These are phyloP conservation scores for Leishmania guyanensis DNA, from an alignment of 208 protist genomes.

Conservation along the genomic window DNA sequence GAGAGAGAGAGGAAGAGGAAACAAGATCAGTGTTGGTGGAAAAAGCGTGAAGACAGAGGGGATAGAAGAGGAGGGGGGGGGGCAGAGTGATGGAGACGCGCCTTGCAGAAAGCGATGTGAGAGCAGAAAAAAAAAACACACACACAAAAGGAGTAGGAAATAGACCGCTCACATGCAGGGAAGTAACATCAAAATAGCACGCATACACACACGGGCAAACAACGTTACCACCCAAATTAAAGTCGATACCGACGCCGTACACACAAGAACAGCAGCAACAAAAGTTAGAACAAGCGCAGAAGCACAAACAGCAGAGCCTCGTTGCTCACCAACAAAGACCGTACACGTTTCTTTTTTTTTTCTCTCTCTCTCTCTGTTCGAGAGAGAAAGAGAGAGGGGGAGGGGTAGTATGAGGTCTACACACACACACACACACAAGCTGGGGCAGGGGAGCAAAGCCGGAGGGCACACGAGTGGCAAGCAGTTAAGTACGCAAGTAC, in stretches of 20 bases:
- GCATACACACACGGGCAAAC: background rate
- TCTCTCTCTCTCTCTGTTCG: background rate
- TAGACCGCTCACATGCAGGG: background rate
- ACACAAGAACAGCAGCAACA: background rate
- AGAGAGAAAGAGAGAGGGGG: background rate
- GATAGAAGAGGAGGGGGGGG: background rate
- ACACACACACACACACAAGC: background rate
- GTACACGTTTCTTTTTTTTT: background rate
- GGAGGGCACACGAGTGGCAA: background rate
- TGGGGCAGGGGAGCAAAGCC: background rate
- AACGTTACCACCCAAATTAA: background rate
- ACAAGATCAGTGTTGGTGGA: background rate
- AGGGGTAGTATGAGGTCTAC: background rate
- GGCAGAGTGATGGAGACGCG: background rate
- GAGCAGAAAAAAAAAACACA: background rate
- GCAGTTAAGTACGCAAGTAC: background rate
- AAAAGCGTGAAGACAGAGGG: background rate
- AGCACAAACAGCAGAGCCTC: background rate
- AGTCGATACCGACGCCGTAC: background rate
- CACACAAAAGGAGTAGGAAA: background rate
- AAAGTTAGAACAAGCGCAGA: background rate
- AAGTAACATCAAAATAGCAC: background rate
- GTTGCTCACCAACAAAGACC: background rate
- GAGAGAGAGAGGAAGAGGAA: conserved; percentile 10
- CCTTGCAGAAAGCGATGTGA: background rate